Conservation (phyloP, 2,329 filamentous ascomycete genomes). For the Beauveria brongniartii region DNA sequence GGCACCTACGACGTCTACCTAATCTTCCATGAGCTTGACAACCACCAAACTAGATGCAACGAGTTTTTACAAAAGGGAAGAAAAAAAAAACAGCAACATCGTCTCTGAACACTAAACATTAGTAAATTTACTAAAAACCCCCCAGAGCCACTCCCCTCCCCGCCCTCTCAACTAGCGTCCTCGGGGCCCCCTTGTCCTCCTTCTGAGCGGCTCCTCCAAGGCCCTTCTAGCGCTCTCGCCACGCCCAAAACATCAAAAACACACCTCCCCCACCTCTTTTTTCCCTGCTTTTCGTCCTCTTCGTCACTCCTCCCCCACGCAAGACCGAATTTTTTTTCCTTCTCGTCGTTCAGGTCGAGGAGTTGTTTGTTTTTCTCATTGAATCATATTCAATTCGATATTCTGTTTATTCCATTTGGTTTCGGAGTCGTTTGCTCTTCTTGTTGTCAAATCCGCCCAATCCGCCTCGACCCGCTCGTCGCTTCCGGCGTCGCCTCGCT, state of each 20-base stretch:
- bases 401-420: not conserved
- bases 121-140: not conserved
- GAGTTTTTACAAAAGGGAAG: too few species aligned
- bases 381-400: not conserved
- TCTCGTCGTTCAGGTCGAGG: slow-evolving; percentile 1
- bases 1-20: not conserved
- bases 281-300: not conserved
- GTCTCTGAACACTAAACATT: too few species aligned
- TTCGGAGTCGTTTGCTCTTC: not conserved
- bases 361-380: not conserved
- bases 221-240: not conserved
- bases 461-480: slow-evolving; percentile 2
- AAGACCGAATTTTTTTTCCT: not conserved
- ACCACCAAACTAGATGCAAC: too few species aligned
- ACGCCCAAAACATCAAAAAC: slow-evolving; percentile 6
- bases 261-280: slow-evolving; percentile 5
- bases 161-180: not conserved
- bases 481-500: slow-evolving; percentile 1
- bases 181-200: not conserved
- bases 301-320: slow-evolving; percentile 4
- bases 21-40: not conserved
- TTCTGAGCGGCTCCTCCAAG: not conserved
- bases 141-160: not conserved
- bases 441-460: not conserved
- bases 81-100: not conserved